Base-by-base conservation (phyloP, 345 rosid species). In the Cardamine resedifolia region DNA sequence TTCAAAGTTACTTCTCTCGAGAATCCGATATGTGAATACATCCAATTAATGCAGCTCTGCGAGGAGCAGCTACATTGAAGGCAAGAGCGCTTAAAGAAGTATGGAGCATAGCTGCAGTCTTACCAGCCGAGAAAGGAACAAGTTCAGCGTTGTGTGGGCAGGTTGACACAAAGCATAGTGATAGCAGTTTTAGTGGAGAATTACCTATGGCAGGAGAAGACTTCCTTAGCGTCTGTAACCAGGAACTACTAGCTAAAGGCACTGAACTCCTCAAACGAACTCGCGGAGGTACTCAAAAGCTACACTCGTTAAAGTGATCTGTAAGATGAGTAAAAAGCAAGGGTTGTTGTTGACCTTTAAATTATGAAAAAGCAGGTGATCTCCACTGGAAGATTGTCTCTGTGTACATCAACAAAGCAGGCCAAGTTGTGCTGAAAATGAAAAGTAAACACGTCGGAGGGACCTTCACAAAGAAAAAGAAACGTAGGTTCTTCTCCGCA, bases 341-440 rank as follows among this genome's bases (percentile, higher is more conserved):
- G 23, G 57, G 26, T 77, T 28, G 26, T 77, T 28, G 38, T 30
- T 63, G 39, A 65, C 16, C 28, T 67, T 52, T 45, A 19, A 12
- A 3, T 45, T 15, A 34, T 57, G 61, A 5, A 76, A 60, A 71
- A n/a, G n/a, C 91, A 95, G 99, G 96, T 38, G 99, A 91, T 61
- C 91, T 95, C 73, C 99, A 91, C 74, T 95, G 96, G 96, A 91
- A 95, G 77, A 55, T 88, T 45, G 93, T 91, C 18, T 89, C 91
- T n/a, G 93, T 86, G 63, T 88, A 95, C 73, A 83, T 89, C 44
- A 87, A 89, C 74, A 77, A 82, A 80, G 34, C 79, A 12, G 83
- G 95, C 31, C 87, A 89, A 85, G 98, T 89, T 62, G 82, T 83
- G 79, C 82, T 91, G 66, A 95, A 88, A 82, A 95, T 85, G 96